Evolutionary conservation across 345 rosid species (phyloP).

Genomic region (Pugionium dolabratum): DNA sequence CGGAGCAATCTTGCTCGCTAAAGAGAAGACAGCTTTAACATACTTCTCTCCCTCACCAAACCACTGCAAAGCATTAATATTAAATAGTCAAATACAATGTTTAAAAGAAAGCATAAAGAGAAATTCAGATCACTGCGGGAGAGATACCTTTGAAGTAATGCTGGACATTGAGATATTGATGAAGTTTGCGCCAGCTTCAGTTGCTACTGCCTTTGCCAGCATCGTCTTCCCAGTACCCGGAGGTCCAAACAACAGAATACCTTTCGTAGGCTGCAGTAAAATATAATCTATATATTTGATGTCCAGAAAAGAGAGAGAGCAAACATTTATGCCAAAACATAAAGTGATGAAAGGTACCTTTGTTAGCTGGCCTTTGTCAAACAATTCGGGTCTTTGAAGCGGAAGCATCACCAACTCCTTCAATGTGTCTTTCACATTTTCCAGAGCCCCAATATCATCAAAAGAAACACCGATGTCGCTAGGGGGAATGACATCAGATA

Average conservation of each 20-base stretch:
- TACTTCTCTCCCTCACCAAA: slow-evolving; percentile 99
- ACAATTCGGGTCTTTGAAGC: slow-evolving; percentile 96
- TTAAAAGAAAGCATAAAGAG: neutral
- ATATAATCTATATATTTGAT: slow-evolving; percentile 9
- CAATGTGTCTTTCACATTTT: slow-evolving; percentile 96
- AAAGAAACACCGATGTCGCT: slow-evolving; percentile 93
- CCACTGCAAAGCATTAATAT: slow-evolving; percentile 66
- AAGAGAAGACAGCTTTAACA: slow-evolving; percentile 96
- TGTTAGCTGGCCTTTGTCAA: slow-evolving; percentile 96
- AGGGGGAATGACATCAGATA: slow-evolving; percentile 96
- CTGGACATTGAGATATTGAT: slow-evolving; percentile 99
- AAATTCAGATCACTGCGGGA: neutral
- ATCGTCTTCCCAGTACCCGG: slow-evolving; percentile 99
- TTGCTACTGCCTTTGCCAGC: slow-evolving; percentile 99
- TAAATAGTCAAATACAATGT: slow-evolving; percentile 15
- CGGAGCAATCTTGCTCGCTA: slow-evolving; percentile 98
- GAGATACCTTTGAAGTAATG: slow-evolving; percentile 90
- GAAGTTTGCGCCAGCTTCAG: slow-evolving; percentile 98
- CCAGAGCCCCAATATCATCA: slow-evolving; percentile 96
- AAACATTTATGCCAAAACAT: slow-evolving; percentile 3
- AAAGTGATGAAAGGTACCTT: slow-evolving; percentile 53
- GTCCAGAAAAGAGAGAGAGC: slow-evolving; percentile 11
- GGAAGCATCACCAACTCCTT: slow-evolving; percentile 99
- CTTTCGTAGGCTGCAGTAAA: slow-evolving; percentile 84
- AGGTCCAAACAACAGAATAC: slow-evolving; percentile 96